Conservation (phyloP, 1,284 basidiomycete genomes). For the Termitomyces sp. region DNA sequence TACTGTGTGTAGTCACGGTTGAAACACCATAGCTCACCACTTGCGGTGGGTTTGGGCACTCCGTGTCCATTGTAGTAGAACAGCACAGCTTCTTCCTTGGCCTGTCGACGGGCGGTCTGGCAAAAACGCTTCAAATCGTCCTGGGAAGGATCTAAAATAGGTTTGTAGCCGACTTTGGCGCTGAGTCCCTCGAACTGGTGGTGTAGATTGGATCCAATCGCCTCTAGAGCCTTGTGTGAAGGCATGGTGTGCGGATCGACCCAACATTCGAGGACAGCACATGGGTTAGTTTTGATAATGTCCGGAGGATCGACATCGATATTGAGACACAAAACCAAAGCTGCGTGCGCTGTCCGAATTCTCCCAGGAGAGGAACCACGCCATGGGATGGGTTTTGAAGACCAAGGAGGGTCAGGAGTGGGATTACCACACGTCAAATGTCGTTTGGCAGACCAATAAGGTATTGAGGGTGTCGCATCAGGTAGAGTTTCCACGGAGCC, state of each 20-base stretch:
- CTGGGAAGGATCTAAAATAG: constrained; percentile 90
- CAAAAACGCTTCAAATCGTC: constrained; percentile 94
- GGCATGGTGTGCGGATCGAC: constrained; percentile 91
- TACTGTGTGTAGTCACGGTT: constrained; percentile 98
- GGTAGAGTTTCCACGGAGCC: constrained; percentile 34
- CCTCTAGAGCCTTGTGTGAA: constrained; percentile 83
- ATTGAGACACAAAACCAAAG: constrained; percentile 94
- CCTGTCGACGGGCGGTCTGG: constrained; percentile 77
- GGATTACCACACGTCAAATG: constrained; percentile 88
- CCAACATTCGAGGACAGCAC: constrained; percentile 95
- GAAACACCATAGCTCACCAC: constrained; percentile 98
- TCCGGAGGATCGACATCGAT: constrained; percentile 98
- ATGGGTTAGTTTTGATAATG: constrained; percentile 95
- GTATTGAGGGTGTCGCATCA: constrained; percentile 57
- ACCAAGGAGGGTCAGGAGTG: constrained; percentile 59
- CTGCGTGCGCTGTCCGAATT: constrained; percentile 88
- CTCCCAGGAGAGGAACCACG: constrained; percentile 72
- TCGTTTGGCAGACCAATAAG: constrained; percentile 80
- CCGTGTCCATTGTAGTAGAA: constrained; percentile 99
- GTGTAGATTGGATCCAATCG: constrained; percentile 88
- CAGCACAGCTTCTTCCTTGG: constrained; percentile 90
- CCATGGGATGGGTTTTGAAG: constrained; percentile 70
- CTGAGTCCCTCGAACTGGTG: constrained; percentile 97
- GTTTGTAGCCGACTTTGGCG: constrained; percentile 86
- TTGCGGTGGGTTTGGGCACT: constrained; percentile 93